Conservation (phyloP, 179 eudicot species). For the Monotropa hypopitys region DNA sequence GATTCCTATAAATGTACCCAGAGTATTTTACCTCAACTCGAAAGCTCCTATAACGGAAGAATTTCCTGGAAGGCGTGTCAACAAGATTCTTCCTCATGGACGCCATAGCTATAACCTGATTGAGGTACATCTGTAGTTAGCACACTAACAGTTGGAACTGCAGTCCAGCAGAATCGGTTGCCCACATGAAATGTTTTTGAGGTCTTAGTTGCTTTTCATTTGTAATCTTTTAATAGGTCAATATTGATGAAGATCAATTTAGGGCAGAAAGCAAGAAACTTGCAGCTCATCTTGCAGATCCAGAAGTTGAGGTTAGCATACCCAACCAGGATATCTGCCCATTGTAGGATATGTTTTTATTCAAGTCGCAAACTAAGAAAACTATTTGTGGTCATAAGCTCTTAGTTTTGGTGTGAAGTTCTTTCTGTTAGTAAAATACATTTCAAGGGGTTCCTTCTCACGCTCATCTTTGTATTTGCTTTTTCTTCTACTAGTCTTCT, state of each 20-base stretch:
- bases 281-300: constrained; percentile 90
- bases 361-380: neutral
- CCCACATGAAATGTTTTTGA: neutral
- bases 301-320: constrained; percentile 79
- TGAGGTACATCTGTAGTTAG: constrained; percentile 43
- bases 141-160: neutral
- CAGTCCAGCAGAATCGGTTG: neutral
- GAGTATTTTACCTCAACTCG: constrained; percentile 86
- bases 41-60: constrained; percentile 85
- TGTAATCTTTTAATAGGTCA: constrained; percentile 30
- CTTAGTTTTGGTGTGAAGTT: neutral
- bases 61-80: constrained; percentile 87
- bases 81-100: constrained; percentile 93
- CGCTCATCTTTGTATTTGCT: neutral
- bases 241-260: constrained; percentile 67
- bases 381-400: neutral
- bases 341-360: neutral
- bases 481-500: neutral
- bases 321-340: neutral
- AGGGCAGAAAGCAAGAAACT: constrained; percentile 68
- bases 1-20: constrained; percentile 61
- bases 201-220: neutral
- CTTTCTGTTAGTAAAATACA: neutral
- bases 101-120: constrained; percentile 59
- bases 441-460: neutral